Base-by-base conservation (phyloP, 2,329 filamentous ascomycete genomes). In the Xylaria sp. region DNA sequence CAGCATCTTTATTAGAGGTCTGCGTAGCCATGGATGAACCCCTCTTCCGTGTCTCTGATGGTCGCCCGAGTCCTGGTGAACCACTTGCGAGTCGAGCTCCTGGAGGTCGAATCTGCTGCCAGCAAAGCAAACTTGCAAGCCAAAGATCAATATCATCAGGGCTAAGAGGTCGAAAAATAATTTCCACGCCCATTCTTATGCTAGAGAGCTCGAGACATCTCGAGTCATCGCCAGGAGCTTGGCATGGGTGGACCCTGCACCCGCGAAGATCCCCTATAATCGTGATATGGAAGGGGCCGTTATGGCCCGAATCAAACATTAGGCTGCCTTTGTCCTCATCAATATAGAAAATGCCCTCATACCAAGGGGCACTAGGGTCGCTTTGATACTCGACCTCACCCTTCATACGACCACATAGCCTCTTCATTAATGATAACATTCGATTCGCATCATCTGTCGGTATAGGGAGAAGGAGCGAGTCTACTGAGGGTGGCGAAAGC, bases 51-150 rank as follows among this genome's bases (percentile, higher is more conserved):
- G 84, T 77, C 65, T 85, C 83, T 0, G 81, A 78, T 0, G 81
- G 78, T 63, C 82, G 80, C 53, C 79, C 78, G n/a, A 79, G 74
- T 13, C 77, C 79, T 18, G 79, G 78, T n/a, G 80, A 75, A 63
- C 71, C 84, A 77, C 81, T 86, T 29, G 84, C 80, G 71, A 88
- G 83, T 72, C 86, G 88, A 66, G 87, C 81, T 13, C 85, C 85
- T 12, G 85, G 84, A 1, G 90, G 89, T 27, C 88, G 87, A 68
- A 93, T 84, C 71, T 93, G 92, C 78, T 94, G 91, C 93, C 93
- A 96, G 77, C 91, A 93, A 37, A 95, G 84, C 53, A 96, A 80
- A 8, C 92, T 92, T 16, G 93, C 93, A 65, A 94, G 87, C 93
- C 93, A 96, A 25, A 91, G 84, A 73, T 95, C 92, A 72, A 91